These are phyloP conservation scores for Candida sonorensis DNA, from an alignment of 805 yeast species.

Conservation along the genomic window DNA sequence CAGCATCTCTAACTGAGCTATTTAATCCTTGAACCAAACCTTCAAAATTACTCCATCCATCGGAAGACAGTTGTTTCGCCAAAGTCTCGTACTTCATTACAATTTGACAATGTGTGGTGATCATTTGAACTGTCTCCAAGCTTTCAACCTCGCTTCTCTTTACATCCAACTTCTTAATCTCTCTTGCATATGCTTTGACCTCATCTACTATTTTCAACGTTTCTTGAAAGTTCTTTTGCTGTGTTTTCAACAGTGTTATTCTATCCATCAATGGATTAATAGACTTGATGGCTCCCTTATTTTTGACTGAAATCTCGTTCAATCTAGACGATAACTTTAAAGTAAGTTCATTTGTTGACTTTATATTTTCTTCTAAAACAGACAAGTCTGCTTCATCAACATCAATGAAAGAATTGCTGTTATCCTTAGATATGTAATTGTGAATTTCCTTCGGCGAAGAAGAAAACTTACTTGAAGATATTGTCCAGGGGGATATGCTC, in stretches of 20 bases:
- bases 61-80: slow-evolving; percentile 8
- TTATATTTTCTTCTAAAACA: slow-evolving; percentile 68
- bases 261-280: slow-evolving; percentile 67
- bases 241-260: slow-evolving; percentile 47
- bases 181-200: slow-evolving; percentile 41
- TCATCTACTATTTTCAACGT: slow-evolving; percentile 41
- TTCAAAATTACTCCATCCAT: slow-evolving; percentile 43
- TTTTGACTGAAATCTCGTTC: slow-evolving; percentile 41
- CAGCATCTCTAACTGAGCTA: slow-evolving; percentile 49
- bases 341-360: slow-evolving; percentile 51
- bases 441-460: no score
- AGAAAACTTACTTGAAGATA: not conserved
- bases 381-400: slow-evolving; percentile 79
- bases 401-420: slow-evolving; percentile 31
- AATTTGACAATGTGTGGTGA: slow-evolving; percentile 32
- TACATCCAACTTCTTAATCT: slow-evolving; percentile 27
- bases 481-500: not conserved
- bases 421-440: not conserved
- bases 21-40: slow-evolving; percentile 62
- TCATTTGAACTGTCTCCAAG: slow-evolving; percentile 30
- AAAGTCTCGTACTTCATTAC: slow-evolving; percentile 30
- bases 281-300: slow-evolving; percentile 50
- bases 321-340: slow-evolving; percentile 49
- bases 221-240: slow-evolving; percentile 51
- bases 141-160: slow-evolving; percentile 12